Evolutionary conservation across 2,329 filamentous ascomycete species (phyloP).

Genomic region (Penicillium sp.): DNA sequence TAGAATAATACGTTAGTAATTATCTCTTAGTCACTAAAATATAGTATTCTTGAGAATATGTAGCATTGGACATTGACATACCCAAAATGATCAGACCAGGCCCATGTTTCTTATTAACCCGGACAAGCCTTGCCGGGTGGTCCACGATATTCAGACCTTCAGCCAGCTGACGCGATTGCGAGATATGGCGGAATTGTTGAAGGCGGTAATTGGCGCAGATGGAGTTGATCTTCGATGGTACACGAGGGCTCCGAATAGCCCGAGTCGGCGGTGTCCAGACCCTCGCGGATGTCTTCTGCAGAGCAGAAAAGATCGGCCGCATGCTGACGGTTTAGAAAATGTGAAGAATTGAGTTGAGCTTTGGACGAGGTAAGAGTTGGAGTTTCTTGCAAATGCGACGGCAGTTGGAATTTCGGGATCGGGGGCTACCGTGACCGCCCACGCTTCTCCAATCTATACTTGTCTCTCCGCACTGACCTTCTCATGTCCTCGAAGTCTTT

Average conservation of each 20-base stretch:
- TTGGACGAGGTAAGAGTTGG: not conserved
- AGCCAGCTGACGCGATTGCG: conserved; percentile 52
- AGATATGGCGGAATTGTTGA: conserved; percentile 39
- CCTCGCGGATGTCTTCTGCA: conserved; percentile 24
- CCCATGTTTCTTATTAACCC: conserved; percentile 70
- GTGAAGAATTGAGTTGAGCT: not conserved
- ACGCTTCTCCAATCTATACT: conserved; percentile 22
- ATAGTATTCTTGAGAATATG: not conserved
- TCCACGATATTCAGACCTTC: conserved; percentile 86
- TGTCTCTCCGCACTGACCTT: conserved; percentile 16
- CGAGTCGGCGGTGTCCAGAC: conserved; percentile 25
- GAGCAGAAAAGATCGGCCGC: conserved; percentile 30
- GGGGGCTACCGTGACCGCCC: conserved; percentile 24
- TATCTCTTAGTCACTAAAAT: not conserved
- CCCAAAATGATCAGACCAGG: conserved; percentile 76
- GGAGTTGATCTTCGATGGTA: conserved; percentile 27
- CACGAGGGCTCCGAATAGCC: conserved; percentile 19
- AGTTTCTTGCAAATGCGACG: conserved; percentile 1
- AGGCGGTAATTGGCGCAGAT: conserved; percentile 38
- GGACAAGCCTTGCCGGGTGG: conserved; percentile 76
- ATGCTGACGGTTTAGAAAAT: conserved; percentile 16
- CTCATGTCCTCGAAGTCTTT: not conserved
- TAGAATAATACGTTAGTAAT: conserved; percentile 7
- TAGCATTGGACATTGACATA: conserved; percentile 33
- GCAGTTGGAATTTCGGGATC: conserved; percentile 14